Base-by-base conservation (phyloP, 768 basidiomycete species). In the Trichaptum fuscoviolaceum region DNA sequence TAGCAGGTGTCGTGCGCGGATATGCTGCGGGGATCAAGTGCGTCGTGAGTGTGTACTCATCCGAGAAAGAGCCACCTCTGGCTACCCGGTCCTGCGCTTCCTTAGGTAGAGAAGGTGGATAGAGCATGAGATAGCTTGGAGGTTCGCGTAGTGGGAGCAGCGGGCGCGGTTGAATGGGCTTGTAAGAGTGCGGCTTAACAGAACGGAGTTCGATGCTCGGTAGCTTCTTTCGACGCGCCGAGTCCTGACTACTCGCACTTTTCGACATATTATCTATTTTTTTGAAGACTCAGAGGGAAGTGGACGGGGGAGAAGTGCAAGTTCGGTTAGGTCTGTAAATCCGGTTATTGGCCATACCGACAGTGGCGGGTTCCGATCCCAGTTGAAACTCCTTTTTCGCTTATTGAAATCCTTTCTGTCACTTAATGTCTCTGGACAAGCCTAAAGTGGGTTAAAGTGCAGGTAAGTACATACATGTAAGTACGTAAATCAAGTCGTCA, bases 1-100 rank as follows among this genome's bases (percentile, higher is more conserved):
- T 74, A 62, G 77, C 71, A 0, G 80, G 78, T 1, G 82, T 81
- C 12, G 79, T 80, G 9, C 86, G 79, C 30, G 85, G 77, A 66
- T 82, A 78, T 0, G 84, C 81, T 4, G 85, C 83, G 7, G 87
- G 85, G 20, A 87, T 70, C 26, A 89, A 67, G 67, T 89, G 87
- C 0, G 86, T 86, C 1, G 82, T 79, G 1, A 87, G 70, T 7
- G 75, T 77, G 68, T 79, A 87, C 23, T 60, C 52, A 63, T 63
- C 64, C 59, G 25, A 61, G 30, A 61, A 61, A 12, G 30, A 25
- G 24, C 23, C 24, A 61, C 12, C 30, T 24, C 59, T 61, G 15
- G 17, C 23, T 17, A 25, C 30, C 15, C 24, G 59, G 7, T 20
- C 42, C 3, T 20, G 59, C 3, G 59, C 59, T 25, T 61, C 25